A percentile compares a stretch with the other conserved stretches of the same genome.
These are phyloP conservation scores for Paraphaeosphaeria sporulosa DNA, from an alignment of 2,329 filamentous ascomycete genomes.

Conservation along the genomic window DNA sequence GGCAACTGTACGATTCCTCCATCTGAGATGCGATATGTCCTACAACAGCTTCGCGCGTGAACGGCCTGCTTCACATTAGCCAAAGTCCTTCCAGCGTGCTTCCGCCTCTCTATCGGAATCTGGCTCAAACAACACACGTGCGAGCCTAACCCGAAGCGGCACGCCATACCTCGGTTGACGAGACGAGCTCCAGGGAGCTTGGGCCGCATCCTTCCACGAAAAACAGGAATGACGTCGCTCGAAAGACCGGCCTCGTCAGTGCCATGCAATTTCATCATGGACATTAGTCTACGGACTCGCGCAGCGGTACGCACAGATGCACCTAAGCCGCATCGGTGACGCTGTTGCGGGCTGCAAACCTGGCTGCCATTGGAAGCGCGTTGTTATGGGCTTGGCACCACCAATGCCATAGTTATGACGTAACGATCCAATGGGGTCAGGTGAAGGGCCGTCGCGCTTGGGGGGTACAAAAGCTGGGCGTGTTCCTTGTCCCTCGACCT, in stretches of 20 bases:
- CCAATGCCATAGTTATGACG: slow-evolving; percentile 12
- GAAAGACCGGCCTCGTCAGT: slow-evolving; percentile 14
- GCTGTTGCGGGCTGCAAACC: slow-evolving; percentile 4
- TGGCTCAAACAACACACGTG: background rate
- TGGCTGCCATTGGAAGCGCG: slow-evolving; percentile 7
- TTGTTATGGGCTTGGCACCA: slow-evolving; percentile 3
- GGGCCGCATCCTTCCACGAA: slow-evolving; percentile 12
- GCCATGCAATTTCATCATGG: slow-evolving; percentile 28
- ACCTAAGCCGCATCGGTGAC: slow-evolving; percentile 19
- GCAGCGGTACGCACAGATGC: slow-evolving; percentile 12
- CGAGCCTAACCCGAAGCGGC: slow-evolving; percentile 5
- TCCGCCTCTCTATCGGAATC: background rate
- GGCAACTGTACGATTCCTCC: background rate
- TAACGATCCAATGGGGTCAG: slow-evolving; percentile 3
- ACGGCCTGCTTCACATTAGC: background rate
- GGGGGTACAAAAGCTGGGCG: slow-evolving; percentile 12
- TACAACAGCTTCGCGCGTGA: background rate
- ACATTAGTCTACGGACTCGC: slow-evolving; percentile 2
- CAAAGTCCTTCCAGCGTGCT: background rate
- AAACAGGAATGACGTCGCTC: slow-evolving; percentile 23
- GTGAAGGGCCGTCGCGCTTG: slow-evolving; percentile 8
- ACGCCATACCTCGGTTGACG: slow-evolving; percentile 1
- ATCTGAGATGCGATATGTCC: background rate
- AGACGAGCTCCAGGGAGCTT: slow-evolving; percentile 11
- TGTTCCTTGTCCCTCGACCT: slow-evolving; percentile 19